These are phyloP conservation scores for Rhytidiadelphus loreus DNA, from an alignment of 225 moss, liverwort and hornwort genomes.

Conservation along the genomic window DNA sequence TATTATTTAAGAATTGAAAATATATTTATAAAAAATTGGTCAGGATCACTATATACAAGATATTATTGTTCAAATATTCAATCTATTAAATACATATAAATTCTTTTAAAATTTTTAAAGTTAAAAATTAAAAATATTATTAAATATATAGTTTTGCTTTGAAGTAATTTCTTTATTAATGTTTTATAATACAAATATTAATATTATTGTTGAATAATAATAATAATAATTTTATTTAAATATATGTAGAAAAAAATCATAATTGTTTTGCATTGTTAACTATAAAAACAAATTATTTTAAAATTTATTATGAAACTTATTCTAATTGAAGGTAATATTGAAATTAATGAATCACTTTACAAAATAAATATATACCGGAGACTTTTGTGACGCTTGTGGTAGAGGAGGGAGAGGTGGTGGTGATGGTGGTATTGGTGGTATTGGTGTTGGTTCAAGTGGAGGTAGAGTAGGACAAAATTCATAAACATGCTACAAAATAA, in stretches of 20 bases:
- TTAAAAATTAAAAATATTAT: too few relatives aligned
- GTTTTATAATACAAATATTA: neutral
- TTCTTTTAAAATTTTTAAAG: fast-evolving
- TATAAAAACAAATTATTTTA: neutral
- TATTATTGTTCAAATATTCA: neutral
- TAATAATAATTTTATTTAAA: neutral
- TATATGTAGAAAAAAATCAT: neutral
- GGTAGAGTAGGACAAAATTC: neutral
- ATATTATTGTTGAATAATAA: neutral
- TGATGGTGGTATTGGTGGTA: neutral
- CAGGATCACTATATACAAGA: neutral
- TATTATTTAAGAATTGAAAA: neutral
- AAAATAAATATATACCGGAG: neutral
- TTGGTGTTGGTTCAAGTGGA: neutral
- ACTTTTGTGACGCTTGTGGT: neutral
- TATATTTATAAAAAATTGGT: neutral
- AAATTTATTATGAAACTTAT: neutral
- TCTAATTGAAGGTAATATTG: too few relatives aligned
- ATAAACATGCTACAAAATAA: neutral
- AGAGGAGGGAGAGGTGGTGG: neutral
- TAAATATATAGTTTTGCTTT: neutral
- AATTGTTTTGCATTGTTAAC: neutral
- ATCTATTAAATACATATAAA: neutral
- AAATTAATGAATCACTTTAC: neutral
- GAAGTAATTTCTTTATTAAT: neutral